A percentile compares a stretch with the other conserved stretches of the same genome.
Evolutionary conservation across 192 early-diverging fungal genomes (phyloP).

Genomic region (Entomortierella parvispora): DNA sequence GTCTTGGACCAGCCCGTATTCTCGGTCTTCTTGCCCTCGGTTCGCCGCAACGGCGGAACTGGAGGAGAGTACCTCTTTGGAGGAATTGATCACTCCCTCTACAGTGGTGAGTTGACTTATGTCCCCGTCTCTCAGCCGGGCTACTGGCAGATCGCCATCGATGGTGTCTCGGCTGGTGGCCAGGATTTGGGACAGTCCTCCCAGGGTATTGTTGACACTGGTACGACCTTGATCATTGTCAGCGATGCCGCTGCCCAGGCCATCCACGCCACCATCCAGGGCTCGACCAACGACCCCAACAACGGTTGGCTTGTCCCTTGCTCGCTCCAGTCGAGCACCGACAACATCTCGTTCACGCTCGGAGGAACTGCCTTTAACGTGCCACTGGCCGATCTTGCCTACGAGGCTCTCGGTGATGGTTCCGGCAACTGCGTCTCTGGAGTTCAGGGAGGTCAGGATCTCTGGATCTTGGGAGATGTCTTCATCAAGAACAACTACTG

Average conservation of each 20-base stretch:
- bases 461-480: slow-evolving; percentile 67
- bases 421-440: slow-evolving; percentile 8
- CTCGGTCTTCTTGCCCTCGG: slow-evolving; percentile 62
- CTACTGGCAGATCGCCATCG: slow-evolving; percentile 43
- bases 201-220: slow-evolving; percentile 40
- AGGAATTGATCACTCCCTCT: slow-evolving; percentile 53
- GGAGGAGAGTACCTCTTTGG: slow-evolving; percentile 62
- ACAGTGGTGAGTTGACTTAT: slow-evolving; percentile 58
- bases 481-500: slow-evolving; percentile 70
- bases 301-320: slow-evolving; percentile 1
- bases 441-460: slow-evolving; percentile 19
- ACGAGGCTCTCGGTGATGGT: slow-evolving; percentile 2
- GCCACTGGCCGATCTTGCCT: slow-evolving; percentile 28
- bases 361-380: slow-evolving; percentile 33
- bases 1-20: slow-evolving; percentile 62
- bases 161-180: slow-evolving; percentile 59
- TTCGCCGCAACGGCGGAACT: slow-evolving; percentile 48
- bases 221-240: too few relatives aligned
- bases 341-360: slow-evolving; percentile 28
- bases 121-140: slow-evolving; percentile 46
- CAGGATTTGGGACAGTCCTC: slow-evolving; percentile 35
- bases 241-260: slow-evolving; percentile 54
- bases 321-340: slow-evolving; percentile 2
- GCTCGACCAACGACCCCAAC: not conserved
- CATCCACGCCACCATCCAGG: slow-evolving; percentile 42